A percentile compares a stretch with the other conserved stretches of the same genome.
phyloP scores from a whole-genome alignment of 1,139 yeast species.

The Yueomyces sp. region DNA sequence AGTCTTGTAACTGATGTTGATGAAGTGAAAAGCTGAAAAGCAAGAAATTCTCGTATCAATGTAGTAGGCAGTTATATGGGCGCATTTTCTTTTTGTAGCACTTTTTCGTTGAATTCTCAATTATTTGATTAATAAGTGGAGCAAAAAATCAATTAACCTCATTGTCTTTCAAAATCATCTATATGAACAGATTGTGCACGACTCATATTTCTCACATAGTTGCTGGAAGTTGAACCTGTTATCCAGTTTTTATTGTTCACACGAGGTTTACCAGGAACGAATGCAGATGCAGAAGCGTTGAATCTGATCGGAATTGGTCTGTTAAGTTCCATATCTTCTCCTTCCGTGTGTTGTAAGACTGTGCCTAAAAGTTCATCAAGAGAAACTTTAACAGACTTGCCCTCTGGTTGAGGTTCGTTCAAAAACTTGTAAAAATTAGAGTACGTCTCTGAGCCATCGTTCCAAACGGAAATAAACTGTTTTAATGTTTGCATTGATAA shows the following conservation, averaged over 20 bases:
- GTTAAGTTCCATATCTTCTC: neutral
- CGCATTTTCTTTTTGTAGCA: no score
- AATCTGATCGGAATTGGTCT: slow-evolving; percentile 5
- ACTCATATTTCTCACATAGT: slow-evolving; percentile 17
- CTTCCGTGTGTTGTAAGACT: slow-evolving; percentile 4
- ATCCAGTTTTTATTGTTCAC: slow-evolving; percentile 1
- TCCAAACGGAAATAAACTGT: slow-evolving; percentile 22
- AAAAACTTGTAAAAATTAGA: slow-evolving; percentile 11
- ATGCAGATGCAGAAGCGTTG: slow-evolving; percentile 13
- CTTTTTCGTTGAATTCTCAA: neutral
- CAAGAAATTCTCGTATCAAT: no score
- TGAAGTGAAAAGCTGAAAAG: no score
- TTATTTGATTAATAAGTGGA: no score
- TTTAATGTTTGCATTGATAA: slow-evolving; percentile 17
- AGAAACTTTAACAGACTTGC: slow-evolving; percentile 3
- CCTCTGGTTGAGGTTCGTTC: slow-evolving; percentile 10
- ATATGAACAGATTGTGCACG: slow-evolving; percentile 25
- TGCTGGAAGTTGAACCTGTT: slow-evolving; percentile 7
- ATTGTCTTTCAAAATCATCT: slow-evolving; percentile 18
- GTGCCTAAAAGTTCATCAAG: neutral
- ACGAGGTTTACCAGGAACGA: slow-evolving; percentile 1
- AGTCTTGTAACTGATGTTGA: no score
- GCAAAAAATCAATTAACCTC: no score
- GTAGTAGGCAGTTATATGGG: no score
- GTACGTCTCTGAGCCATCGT: slow-evolving; percentile 22